These are phyloP conservation scores for Heimioporus sp. DNA, from an alignment of 768 basidiomycete genomes.

Conservation along the genomic window DNA sequence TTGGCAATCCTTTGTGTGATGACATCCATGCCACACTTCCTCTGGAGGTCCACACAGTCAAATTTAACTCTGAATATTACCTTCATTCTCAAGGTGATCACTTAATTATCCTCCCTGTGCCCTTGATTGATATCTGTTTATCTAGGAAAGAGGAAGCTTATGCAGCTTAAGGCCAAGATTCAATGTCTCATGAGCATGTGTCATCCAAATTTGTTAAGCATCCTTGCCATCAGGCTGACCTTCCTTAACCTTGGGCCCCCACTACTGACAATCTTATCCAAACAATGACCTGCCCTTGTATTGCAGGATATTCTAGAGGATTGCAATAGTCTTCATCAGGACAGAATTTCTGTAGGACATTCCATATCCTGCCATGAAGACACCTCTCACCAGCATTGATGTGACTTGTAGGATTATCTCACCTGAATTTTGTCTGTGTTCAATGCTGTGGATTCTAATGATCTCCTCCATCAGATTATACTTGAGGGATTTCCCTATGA, in stretches of 20 bases:
- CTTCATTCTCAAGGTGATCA: slow-evolving; percentile 54
- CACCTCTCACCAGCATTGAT: neutral
- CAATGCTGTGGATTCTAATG: slow-evolving; percentile 60
- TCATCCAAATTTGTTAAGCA: slow-evolving; percentile 62
- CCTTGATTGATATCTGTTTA: neutral
- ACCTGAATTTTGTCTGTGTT: slow-evolving; percentile 69
- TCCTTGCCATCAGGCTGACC: slow-evolving; percentile 66
- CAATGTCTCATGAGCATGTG: slow-evolving; percentile 55
- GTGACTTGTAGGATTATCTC: slow-evolving; percentile 60
- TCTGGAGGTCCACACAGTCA: slow-evolving; percentile 65
- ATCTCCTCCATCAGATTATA: slow-evolving; percentile 69
- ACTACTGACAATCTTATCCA: slow-evolving; percentile 65
- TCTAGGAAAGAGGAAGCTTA: slow-evolving; percentile 65
- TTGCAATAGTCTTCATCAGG: slow-evolving; percentile 69
- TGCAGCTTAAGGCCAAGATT: slow-evolving; percentile 63
- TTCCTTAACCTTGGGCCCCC: slow-evolving; percentile 50
- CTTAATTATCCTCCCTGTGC: neutral
- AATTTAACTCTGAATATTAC: slow-evolving; percentile 71
- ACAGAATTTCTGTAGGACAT: slow-evolving; percentile 58
- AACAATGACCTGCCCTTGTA: slow-evolving; percentile 64
- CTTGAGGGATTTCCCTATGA: neutral
- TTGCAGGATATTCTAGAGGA: slow-evolving; percentile 76
- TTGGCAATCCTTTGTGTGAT: slow-evolving; percentile 75
- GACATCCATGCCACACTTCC: slow-evolving; percentile 55
- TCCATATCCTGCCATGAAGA: neutral